A percentile compares a stretch with the other conserved stretches of the same genome.
Evolutionary conservation across 1,284 basidiomycete genomes (phyloP).

Genomic region (Moesziomyces parantarcticus): DNA sequence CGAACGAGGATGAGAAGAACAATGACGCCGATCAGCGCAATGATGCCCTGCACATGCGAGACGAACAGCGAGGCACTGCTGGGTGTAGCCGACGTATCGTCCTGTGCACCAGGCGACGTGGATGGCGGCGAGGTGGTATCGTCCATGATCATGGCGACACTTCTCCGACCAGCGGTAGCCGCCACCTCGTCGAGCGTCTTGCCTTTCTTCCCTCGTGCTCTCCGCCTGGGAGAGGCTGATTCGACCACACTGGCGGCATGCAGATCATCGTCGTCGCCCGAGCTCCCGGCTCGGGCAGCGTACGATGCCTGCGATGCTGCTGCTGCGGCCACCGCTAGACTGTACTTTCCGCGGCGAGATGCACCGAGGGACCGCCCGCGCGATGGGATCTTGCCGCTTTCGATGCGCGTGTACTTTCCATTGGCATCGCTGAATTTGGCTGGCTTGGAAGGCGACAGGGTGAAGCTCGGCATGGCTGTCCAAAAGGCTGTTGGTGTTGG

Average conservation of each 20-base stretch:
- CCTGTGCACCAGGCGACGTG: background rate
- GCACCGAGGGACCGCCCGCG: slow-evolving; percentile 32
- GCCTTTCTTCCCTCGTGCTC: slow-evolving; percentile 1
- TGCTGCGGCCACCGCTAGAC: slow-evolving; percentile 26
- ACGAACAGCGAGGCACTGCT: slow-evolving; percentile 27
- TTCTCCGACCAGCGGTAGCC: slow-evolving; percentile 28
- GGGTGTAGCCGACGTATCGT: background rate
- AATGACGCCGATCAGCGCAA: slow-evolving; percentile 42
- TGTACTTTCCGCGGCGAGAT: slow-evolving; percentile 33
- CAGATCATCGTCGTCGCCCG: slow-evolving; percentile 13
- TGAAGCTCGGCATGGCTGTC: slow-evolving; percentile 29
- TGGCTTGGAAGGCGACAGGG: slow-evolving; percentile 22
- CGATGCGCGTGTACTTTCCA: slow-evolving; percentile 45
- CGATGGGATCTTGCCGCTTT: slow-evolving; percentile 31
- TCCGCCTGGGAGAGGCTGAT: background rate
- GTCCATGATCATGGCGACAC: slow-evolving; percentile 46
- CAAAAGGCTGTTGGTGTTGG: background rate
- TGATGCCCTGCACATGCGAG: slow-evolving; percentile 40
- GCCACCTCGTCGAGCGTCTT: slow-evolving; percentile 25
- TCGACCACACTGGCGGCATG: slow-evolving; percentile 22
- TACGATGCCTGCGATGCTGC: slow-evolving; percentile 9
- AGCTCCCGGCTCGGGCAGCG: background rate
- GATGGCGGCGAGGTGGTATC: slow-evolving; percentile 10
- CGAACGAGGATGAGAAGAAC: slow-evolving; percentile 40
- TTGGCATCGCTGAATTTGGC: slow-evolving; percentile 37